Conservation (phyloP, 805 yeast genomes). For the Candida ovalis region DNA sequence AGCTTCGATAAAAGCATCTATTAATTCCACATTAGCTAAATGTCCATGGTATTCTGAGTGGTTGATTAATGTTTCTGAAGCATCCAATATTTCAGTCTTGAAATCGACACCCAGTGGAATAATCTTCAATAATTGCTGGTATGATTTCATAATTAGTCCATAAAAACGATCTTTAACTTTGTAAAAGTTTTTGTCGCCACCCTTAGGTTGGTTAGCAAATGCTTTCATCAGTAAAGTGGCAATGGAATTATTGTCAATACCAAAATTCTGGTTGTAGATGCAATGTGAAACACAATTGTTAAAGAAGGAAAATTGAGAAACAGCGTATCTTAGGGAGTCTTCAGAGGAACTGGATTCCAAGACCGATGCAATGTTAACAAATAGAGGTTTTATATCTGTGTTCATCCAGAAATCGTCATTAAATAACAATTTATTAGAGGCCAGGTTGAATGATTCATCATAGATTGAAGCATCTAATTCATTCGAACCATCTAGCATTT, state of each 20-base stretch:
- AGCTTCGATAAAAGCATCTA: conserved; percentile 7
- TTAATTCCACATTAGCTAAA: conserved; percentile 13
- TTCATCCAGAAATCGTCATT: conserved; percentile 26
- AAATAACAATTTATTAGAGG: conserved; percentile 17
- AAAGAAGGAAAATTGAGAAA: conserved; percentile 24
- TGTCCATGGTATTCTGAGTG: conserved; percentile 20
- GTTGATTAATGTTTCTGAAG: conserved; percentile 11
- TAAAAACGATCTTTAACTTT: conserved; percentile 39
- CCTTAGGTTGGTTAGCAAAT: conserved; percentile 18
- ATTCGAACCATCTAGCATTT: conserved; percentile 19
- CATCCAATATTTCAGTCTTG: conserved; percentile 6
- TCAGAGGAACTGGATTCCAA: conserved; percentile 13
- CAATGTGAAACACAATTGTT: conserved; percentile 20
- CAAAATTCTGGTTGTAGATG: conserved; percentile 22
- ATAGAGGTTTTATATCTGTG: conserved; percentile 20
- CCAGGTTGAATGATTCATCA: conserved; percentile 20
- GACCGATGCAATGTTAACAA: conserved; percentile 11
- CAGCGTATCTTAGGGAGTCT: conserved; percentile 19
- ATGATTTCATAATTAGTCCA: conserved; percentile 27
- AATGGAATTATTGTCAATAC: conserved; percentile 21
- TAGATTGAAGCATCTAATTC: conserved; percentile 12
- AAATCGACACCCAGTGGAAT: conserved; percentile 1
- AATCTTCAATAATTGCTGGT: conserved; percentile 13
- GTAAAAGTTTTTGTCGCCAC: conserved; percentile 34
- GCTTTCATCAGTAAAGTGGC: conserved; percentile 15